Evolutionary conservation across 1,284 basidiomycete species (phyloP).

Genomic region (Trametes pubescens): DNA sequence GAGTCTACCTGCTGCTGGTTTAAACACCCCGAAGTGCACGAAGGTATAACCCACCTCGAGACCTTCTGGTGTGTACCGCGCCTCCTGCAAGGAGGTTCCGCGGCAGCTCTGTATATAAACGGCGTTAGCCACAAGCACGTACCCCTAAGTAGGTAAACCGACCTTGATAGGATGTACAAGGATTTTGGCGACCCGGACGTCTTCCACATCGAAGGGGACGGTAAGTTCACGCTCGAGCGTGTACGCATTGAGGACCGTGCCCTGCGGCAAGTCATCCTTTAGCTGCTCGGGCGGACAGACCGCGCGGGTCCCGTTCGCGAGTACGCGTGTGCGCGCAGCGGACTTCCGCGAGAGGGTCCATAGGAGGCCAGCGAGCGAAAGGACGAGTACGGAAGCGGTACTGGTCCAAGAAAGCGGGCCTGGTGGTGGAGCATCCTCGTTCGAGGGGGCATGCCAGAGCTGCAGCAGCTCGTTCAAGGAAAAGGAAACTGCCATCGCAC

Average conservation of each 20-base stretch:
- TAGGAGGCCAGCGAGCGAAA: slow-evolving; percentile 15
- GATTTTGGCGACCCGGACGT: slow-evolving; percentile 64
- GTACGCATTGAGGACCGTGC: slow-evolving; percentile 19
- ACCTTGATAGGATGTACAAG: slow-evolving; percentile 77
- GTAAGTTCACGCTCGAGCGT: slow-evolving; percentile 21
- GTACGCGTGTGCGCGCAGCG: not conserved
- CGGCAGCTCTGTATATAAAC: slow-evolving; percentile 59
- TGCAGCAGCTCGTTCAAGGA: slow-evolving; percentile 16
- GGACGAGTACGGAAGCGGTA: slow-evolving; percentile 15
- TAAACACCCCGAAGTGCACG: not conserved
- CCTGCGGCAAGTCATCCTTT: slow-evolving; percentile 22
- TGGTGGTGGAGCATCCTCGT: not conserved
- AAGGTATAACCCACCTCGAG: slow-evolving; percentile 56
- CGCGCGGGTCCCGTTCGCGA: not conserved
- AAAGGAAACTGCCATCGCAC: slow-evolving; percentile 26
- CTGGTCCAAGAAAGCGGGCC: slow-evolving; percentile 16
- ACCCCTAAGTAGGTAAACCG: slow-evolving; percentile 24
- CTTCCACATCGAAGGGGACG: slow-evolving; percentile 38
- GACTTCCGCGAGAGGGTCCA: slow-evolving; percentile 15
- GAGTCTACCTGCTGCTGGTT: too few species aligned
- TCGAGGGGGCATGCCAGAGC: slow-evolving; percentile 12
- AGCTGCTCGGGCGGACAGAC: slow-evolving; percentile 25
- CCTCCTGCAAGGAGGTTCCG: slow-evolving; percentile 65
- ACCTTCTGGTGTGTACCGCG: slow-evolving; percentile 66
- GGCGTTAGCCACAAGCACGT: slow-evolving; percentile 19